A percentile compares a stretch with the other conserved stretches of the same genome.
phyloP scores from a whole-genome alignment of 768 basidiomycete genomes.

The Mycena filopes region DNA sequence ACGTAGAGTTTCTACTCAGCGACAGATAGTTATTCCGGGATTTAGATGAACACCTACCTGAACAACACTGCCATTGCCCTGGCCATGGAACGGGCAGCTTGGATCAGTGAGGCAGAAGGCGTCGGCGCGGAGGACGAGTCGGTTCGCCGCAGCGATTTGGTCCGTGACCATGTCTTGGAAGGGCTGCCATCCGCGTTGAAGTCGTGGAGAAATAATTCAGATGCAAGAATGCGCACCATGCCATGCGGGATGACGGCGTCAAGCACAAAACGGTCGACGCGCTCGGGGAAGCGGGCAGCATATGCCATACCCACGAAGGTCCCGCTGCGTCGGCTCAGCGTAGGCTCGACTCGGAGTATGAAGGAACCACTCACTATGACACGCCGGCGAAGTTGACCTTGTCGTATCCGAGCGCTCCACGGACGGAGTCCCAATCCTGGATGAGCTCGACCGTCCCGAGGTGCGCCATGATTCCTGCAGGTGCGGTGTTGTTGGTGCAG shows the following conservation, averaged over 20 bases:
- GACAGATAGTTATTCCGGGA: neutral
- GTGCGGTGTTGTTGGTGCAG: conserved; percentile 10
- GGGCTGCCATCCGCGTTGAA: neutral
- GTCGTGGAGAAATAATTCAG: neutral
- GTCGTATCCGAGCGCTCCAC: conserved; percentile 28
- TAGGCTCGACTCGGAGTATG: neutral
- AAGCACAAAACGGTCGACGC: conserved; percentile 27
- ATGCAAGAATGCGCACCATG: neutral
- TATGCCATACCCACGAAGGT: conserved; percentile 24
- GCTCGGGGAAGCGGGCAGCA: conserved; percentile 21
- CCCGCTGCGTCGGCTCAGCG: neutral
- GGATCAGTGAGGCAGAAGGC: conserved; percentile 32
- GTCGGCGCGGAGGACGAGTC: conserved; percentile 31
- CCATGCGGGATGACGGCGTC: conserved; percentile 25
- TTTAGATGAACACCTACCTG: conserved; percentile 34
- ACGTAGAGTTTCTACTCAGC: neutral
- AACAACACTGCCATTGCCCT: conserved; percentile 45
- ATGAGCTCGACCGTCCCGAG: conserved; percentile 21
- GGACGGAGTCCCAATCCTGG: conserved; percentile 30
- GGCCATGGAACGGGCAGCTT: conserved; percentile 32
- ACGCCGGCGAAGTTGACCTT: conserved; percentile 21
- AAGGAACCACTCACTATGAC: conserved; percentile 23
- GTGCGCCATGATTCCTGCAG: conserved; percentile 25
- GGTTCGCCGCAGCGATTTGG: conserved; percentile 31
- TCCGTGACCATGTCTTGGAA: conserved; percentile 19